Conservation (phyloP, 176 grass and related monocot species). For the Thalia dealbata region DNA sequence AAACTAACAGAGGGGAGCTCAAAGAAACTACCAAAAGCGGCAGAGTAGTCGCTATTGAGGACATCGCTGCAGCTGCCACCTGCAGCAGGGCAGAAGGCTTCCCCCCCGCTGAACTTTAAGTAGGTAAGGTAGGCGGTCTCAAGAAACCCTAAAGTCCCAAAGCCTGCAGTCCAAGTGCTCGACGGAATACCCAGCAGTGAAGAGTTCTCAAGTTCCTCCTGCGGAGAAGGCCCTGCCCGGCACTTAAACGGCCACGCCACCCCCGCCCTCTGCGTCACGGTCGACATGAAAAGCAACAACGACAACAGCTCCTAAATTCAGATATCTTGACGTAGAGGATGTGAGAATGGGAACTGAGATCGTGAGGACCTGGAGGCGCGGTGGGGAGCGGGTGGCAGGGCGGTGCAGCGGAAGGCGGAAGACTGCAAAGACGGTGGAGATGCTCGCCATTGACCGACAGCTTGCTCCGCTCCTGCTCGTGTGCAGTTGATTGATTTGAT, state of each 20-base stretch:
- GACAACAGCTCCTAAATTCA: background rate
- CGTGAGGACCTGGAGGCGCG: constrained; percentile 5
- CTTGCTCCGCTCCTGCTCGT: background rate
- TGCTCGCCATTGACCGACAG: constrained; percentile 12
- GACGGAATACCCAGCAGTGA: constrained; percentile 51
- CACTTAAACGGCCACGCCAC: constrained; percentile 29
- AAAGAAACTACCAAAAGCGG: constrained; percentile 52
- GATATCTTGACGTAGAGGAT: background rate
- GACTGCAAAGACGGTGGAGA: constrained; percentile 3
- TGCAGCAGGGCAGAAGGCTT: constrained; percentile 72
- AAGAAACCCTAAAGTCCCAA: constrained; percentile 55
- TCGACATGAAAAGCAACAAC: background rate
- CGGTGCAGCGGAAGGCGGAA: background rate
- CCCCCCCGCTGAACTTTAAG: constrained; percentile 64
- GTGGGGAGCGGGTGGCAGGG: background rate
- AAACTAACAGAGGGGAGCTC: background rate
- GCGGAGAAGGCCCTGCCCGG: constrained; percentile 29
- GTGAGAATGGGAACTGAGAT: background rate
- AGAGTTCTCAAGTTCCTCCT: constrained; percentile 14
- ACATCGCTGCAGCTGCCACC: constrained; percentile 58
- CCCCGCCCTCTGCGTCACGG: constrained; percentile 15
- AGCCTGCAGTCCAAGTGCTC: constrained; percentile 45
- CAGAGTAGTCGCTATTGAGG: constrained; percentile 70
- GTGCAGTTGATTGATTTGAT: too few species aligned
- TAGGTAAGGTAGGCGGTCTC: constrained; percentile 86